Base-by-base conservation (phyloP, 2,329 filamentous ascomycete species). In the Ophiocordyceps polyrhachis-furcata region DNA sequence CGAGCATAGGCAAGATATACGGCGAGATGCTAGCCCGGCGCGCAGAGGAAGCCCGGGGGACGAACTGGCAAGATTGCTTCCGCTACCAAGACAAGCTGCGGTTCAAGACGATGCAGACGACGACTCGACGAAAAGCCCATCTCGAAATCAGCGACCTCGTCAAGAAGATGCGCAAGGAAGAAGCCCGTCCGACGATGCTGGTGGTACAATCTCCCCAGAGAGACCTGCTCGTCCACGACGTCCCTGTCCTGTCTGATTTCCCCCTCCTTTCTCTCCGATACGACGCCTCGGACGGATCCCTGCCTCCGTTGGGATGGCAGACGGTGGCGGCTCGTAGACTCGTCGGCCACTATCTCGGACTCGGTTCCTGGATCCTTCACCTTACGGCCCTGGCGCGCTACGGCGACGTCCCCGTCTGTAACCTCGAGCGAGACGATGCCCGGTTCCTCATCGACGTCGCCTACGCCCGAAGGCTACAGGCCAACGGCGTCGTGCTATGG, bases 221-320 rank as follows among this genome's bases (percentile, higher is more conserved):
- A 47, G 79, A 79, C 43, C 74, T 85, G 46, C 69, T 98, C 2
- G 70, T 87, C 13, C 85, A 94, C 50, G 87, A 94, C 50, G 76
- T 98, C 25, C 83, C 89, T 0, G 73, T 83, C 2, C 66, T 96
- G 19, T 82, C 78, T 45, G 88, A 93, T 35, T 82, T 94, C 51
- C 91, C 91, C 0, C 74, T 89, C 14, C 64, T 98, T 41, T 74
- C 83, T 1, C 70, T 99, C 42, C 81, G 81, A 54, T 81, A 85
- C 48, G 86, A 96, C 54, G 73, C 81, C 23, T 74, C 80, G 0
- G 93, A 98, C 56, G 86, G 83, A 59, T 81, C 87, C 35, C 69
- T 96, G 5, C 91, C 91, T 11, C 87, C 89, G 0, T 71, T 99
- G 15, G 88, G 87, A 2, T 99, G 91, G 91, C 91, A 96, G 59